Evolutionary conservation across 495 filamentous ascomycete genomes (phyloP).

Genomic region (Darksidea phi): DNA sequence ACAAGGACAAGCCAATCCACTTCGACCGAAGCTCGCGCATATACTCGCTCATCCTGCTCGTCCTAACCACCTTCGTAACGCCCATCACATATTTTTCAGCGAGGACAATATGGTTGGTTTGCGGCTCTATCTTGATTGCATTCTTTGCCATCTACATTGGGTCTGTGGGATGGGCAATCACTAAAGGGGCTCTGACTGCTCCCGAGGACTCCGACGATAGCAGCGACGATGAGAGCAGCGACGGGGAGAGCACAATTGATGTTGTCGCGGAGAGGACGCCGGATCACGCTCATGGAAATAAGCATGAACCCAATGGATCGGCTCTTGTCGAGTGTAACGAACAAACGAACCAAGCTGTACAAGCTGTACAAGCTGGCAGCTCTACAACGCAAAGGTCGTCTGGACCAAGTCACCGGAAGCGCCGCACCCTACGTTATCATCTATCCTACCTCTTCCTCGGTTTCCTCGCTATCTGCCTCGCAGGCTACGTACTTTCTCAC

Average conservation of each 20-base stretch:
- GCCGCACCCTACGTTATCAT: slow-evolving; percentile 42
- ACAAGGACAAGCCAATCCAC: slow-evolving; percentile 11
- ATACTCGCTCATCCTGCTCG: slow-evolving; percentile 47
- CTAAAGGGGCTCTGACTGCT: slow-evolving; percentile 44
- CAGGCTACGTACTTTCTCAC: slow-evolving; percentile 35
- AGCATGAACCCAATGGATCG: no score
- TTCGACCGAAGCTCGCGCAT: slow-evolving; percentile 53
- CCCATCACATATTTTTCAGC: slow-evolving; percentile 38
- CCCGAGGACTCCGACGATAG: slow-evolving; percentile 46
- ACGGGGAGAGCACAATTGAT: neutral
- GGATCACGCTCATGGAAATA: no score
- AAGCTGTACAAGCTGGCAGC: no score
- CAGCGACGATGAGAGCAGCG: slow-evolving; percentile 22
- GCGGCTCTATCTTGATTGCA: slow-evolving; percentile 46
- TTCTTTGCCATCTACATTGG: slow-evolving; percentile 51
- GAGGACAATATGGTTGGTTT: slow-evolving; percentile 35
- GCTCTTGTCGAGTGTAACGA: no score
- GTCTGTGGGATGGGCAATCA: slow-evolving; percentile 50
- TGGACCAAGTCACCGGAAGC: slow-evolving; percentile 10
- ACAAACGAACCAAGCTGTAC: no score
- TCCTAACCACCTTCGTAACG: slow-evolving; percentile 45
- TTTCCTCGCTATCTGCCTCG: slow-evolving; percentile 50
- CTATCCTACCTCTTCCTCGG: slow-evolving; percentile 49
- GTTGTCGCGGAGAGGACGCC: neutral
- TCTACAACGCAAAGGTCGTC: no score